phyloP scores from a whole-genome alignment of 305 asterid species.

The Withania somnifera region DNA sequence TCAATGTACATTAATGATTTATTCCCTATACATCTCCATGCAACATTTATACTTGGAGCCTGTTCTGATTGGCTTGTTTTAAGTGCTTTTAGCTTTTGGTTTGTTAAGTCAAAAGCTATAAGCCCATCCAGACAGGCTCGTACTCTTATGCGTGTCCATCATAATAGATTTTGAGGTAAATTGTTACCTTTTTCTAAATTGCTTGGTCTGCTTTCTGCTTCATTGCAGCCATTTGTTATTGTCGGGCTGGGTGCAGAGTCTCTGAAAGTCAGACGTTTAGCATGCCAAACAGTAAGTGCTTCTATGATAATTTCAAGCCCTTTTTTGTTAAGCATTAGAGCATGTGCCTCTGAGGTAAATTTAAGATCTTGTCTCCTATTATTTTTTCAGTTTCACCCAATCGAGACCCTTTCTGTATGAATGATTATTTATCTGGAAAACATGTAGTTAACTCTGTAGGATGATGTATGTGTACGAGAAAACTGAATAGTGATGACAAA shows the following conservation, averaged over 20 bases:
- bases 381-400: neutral
- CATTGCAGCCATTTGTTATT: constrained; percentile 57
- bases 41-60: neutral
- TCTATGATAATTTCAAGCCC: neutral
- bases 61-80: too few relatives aligned
- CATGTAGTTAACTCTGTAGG: neutral
- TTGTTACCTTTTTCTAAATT: constrained; percentile 5
- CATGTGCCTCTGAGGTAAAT: neutral
- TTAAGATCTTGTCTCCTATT: neutral
- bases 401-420: neutral
- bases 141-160: neutral
- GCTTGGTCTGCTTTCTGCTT: constrained; percentile 5
- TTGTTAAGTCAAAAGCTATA: too few relatives aligned
- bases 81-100: too few relatives aligned
- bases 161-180: neutral
- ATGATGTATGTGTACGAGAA: neutral
- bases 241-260: constrained; percentile 81
- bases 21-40: neutral
- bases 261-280: constrained; percentile 62
- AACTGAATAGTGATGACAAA: neutral
- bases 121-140: too few relatives aligned
- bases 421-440: neutral
- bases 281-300: constrained; percentile 61
- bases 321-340: neutral
- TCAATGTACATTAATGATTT: neutral